Percentiles rank a stretch among this genome's conserved stretches.
Conservation (phyloP, 768 basidiomycete genomes). For the Chalciporus piperatus region DNA sequence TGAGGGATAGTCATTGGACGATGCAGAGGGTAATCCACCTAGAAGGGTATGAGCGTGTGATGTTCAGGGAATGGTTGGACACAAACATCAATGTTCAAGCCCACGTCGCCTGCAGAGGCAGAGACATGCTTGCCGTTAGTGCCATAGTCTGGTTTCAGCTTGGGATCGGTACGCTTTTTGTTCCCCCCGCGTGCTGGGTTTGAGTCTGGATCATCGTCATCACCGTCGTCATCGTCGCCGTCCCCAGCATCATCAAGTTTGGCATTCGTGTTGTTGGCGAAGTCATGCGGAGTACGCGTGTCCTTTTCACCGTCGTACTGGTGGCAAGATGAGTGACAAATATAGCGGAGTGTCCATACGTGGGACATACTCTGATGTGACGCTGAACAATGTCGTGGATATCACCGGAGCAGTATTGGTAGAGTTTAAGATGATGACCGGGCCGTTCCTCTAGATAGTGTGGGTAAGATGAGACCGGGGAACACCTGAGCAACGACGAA, state of each 20-base stretch:
- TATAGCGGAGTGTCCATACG: constrained; percentile 2
- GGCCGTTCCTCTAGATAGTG: constrained; percentile 60
- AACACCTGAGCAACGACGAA: constrained; percentile 31
- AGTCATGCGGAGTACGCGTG: constrained; percentile 47
- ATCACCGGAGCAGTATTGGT: constrained; percentile 77
- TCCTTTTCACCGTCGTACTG: constrained; percentile 56
- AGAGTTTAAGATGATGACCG: constrained; percentile 77
- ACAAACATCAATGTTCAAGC: constrained; percentile 27
- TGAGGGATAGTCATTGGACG: constrained; percentile 34
- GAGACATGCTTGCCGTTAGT: constrained; percentile 19
- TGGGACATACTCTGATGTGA: constrained; percentile 49
- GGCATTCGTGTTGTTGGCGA: constrained; percentile 35
- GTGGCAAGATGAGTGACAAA: not conserved
- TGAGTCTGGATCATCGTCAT: constrained; percentile 32
- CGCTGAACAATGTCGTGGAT: constrained; percentile 68
- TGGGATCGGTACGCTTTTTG: constrained; percentile 26
- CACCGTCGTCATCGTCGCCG: constrained; percentile 38
- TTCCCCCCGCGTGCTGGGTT: constrained; percentile 9
- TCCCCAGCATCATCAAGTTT: constrained; percentile 38
- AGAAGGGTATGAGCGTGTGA: constrained; percentile 3
- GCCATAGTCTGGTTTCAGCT: constrained; percentile 30
- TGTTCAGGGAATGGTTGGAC: not conserved
- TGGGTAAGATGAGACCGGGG: constrained; percentile 1
- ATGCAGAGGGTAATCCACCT: constrained; percentile 31
- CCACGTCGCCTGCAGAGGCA: constrained; percentile 16